These are phyloP conservation scores for Lactarius sanguifluus DNA, from an alignment of 768 basidiomycete genomes.

Conservation along the genomic window DNA sequence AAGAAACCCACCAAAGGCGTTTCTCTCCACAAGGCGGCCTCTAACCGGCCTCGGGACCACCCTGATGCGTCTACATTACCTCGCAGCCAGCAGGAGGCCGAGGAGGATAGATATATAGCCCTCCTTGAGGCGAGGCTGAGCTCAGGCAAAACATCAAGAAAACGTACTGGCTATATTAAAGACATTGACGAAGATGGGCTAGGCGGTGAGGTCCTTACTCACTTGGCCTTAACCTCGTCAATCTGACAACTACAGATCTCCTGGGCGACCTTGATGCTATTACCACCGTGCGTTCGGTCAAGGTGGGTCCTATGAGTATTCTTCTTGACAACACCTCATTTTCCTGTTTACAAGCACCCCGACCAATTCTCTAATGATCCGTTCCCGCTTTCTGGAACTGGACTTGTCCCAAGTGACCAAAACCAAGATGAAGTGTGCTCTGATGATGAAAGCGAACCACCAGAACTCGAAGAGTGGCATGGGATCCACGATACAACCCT, in stretches of 20 bases:
- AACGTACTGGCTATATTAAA: conserved; percentile 44
- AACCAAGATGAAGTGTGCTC: conserved; percentile 32
- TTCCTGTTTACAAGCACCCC: background rate
- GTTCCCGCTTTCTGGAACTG: conserved; percentile 28
- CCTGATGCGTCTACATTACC: conserved; percentile 23
- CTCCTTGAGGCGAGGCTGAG: conserved; percentile 81
- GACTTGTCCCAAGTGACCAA: conserved; percentile 33
- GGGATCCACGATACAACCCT: conserved; percentile 37
- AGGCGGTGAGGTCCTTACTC: conserved; percentile 55
- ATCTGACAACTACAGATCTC: conserved; percentile 30
- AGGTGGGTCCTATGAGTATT: conserved; percentile 5
- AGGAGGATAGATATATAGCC: conserved; percentile 85
- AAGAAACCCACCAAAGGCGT: conserved; percentile 21
- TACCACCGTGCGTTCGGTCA: background rate
- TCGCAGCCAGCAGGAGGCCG: conserved; percentile 47
- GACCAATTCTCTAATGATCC: conserved; percentile 17
- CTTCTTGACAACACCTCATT: background rate
- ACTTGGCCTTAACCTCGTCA: background rate
- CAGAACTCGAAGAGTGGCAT: conserved; percentile 42
- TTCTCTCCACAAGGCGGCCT: conserved; percentile 33
- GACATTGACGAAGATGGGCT: conserved; percentile 73
- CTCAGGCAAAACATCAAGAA: conserved; percentile 41
- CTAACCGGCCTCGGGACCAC: conserved; percentile 38
- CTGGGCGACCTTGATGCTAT: conserved; percentile 32
- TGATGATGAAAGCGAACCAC: conserved; percentile 28